Base-by-base conservation (phyloP, 352 stramenopile species). In the Saprolegnia parasitica region DNA sequence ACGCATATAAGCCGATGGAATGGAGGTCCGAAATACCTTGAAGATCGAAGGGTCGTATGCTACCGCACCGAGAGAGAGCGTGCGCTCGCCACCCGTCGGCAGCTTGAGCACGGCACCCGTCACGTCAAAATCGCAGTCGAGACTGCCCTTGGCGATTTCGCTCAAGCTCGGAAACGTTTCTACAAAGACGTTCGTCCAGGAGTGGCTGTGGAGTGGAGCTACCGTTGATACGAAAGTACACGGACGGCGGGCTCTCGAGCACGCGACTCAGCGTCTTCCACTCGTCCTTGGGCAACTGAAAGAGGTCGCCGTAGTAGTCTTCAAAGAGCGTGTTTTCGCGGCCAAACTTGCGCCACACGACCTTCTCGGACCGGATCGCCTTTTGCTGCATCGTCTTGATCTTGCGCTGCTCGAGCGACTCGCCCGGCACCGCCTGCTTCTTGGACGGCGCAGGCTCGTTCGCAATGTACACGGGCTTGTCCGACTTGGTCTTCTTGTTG, bases 201-300 rank as follows among this genome's bases (percentile, higher is more conserved):
- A 40, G 42, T 71, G 63, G 32, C 40, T 23, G 18, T 71, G 55
- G 18, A 74, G 32, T 20, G 52, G 42, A 77, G 61, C 71, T 68
- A 67, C 74, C 83, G 71, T 96, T 95, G 46, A 98, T 87, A 39
- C 92, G 87, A 64, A 98, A 82, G 66, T 95, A 84, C 20, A 93
- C 84, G 0, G 87, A 84, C 50, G 97, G 66, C 5, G 83, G 84
- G 57, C 86, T 74, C 47, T 83, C 83, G 60, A 98, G 80, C 50
- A 75, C 78, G n/a, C 80, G 72, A 37, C 93, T 78, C 35, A 98
- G 96, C 35, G 65, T 72, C n/a, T 74, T 40, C 80, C 91, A 98
- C 63, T 97, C 90, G 5, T 77, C 72, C 13, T 80, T 75, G 5
- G 76, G 56, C 45, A 96, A 72, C 46, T 83, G 77, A 39, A 94